Conservation (phyloP, 2,329 filamentous ascomycete species). For the Elsinoe perseae region DNA sequence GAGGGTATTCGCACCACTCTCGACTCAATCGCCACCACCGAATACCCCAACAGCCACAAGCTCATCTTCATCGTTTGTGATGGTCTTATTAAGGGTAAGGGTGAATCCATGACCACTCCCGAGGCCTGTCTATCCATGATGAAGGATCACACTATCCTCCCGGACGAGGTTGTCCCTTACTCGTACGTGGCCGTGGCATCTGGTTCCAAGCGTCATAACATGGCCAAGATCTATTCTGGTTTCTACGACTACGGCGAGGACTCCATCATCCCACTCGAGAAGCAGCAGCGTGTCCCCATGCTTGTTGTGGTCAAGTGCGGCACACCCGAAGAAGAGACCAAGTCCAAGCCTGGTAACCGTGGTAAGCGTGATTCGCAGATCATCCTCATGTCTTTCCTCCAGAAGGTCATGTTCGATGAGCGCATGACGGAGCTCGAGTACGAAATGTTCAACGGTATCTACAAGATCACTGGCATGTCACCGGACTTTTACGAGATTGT, state of each 20-base stretch:
- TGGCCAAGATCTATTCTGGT: slow-evolving; percentile 96
- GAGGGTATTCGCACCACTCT: slow-evolving; percentile 88
- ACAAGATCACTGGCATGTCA: slow-evolving; percentile 97
- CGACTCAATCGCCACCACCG: slow-evolving; percentile 92
- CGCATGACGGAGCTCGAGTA: slow-evolving; percentile 99
- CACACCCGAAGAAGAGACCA: slow-evolving; percentile 73
- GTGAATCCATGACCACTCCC: slow-evolving; percentile 77
- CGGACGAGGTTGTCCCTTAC: slow-evolving; percentile 77
- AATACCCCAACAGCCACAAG: slow-evolving; percentile 99
- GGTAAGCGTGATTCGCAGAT: slow-evolving; percentile 99
- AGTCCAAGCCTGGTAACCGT: slow-evolving; percentile 88
- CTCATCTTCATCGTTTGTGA: slow-evolving; percentile 93
- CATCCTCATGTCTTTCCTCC: slow-evolving; percentile 97
- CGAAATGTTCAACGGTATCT: slow-evolving; percentile 98
- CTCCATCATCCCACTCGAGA: slow-evolving; percentile 70
- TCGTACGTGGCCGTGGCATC: slow-evolving; percentile 96
- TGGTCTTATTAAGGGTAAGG: slow-evolving; percentile 92
- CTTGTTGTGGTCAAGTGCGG: slow-evolving; percentile 94
- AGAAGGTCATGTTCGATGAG: slow-evolving; percentile 99
- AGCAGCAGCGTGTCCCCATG: slow-evolving; percentile 96
- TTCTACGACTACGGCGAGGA: slow-evolving; percentile 93
- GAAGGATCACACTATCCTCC: slow-evolving; percentile 74
- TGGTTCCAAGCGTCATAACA: slow-evolving; percentile 96
- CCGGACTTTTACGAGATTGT: slow-evolving; percentile 97
- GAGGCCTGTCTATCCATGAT: slow-evolving; percentile 90